Conservation (phyloP, 169 alveolate species). For the Blepharisma undulans region DNA sequence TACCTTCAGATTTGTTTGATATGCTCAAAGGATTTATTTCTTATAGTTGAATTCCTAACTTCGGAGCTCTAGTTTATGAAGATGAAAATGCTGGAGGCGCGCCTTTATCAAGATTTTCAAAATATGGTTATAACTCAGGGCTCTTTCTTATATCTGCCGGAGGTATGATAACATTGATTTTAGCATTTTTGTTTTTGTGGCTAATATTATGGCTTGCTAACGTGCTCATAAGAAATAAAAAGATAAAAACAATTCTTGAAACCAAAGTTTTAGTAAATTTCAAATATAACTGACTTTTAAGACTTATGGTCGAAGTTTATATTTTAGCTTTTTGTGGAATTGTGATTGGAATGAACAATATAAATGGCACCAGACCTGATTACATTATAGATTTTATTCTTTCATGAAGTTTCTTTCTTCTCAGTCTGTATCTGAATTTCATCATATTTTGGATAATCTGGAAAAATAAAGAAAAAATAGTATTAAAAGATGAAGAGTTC, state of each 20-base stretch:
- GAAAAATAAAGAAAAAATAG: background rate
- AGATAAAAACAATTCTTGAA: too few relatives aligned
- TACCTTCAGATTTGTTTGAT: background rate
- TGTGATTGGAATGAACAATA: background rate
- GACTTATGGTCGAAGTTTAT: background rate
- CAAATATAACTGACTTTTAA: background rate
- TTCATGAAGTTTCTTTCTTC: background rate
- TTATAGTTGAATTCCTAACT: background rate
- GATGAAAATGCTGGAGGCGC: background rate
- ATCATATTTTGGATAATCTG: background rate
- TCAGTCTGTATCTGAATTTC: background rate
- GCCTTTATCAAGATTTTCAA: background rate
- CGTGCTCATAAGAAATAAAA: too few relatives aligned
- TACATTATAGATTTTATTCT: background rate
- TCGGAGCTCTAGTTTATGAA: background rate
- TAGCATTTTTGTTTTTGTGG: background rate
- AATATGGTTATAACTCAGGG: background rate
- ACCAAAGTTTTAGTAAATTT: background rate
- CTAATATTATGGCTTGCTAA: background rate
- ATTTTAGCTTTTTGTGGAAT: background rate
- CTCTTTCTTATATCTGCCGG: background rate
- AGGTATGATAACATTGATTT: background rate
- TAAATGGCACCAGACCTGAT: background rate
- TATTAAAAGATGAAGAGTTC: background rate
- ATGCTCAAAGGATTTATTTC: background rate